Evolutionary conservation across 2,329 filamentous ascomycete genomes (phyloP).

Genomic region (Trichophyton equinum): DNA sequence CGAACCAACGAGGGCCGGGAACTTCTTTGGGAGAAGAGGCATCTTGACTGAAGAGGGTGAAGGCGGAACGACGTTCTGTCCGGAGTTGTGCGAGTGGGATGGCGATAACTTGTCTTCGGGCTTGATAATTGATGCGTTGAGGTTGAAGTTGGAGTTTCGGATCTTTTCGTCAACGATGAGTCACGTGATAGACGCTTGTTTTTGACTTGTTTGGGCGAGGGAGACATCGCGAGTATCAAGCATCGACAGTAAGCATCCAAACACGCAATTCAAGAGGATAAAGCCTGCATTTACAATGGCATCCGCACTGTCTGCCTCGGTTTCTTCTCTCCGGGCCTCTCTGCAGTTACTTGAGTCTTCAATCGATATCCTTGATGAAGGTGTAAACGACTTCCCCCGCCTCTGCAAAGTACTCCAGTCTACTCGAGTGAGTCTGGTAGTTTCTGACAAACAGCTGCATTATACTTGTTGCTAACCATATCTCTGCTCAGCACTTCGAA

Average conservation of each 20-base stretch:
- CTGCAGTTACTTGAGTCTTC: slow-evolving; percentile 51
- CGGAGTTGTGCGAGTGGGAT: slow-evolving; percentile 15
- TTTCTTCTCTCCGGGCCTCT: slow-evolving; percentile 47
- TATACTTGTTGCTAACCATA: not conserved
- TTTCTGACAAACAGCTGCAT: not conserved
- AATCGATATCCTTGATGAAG: slow-evolving; percentile 49
- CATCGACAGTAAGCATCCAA: not conserved
- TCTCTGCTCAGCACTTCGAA: slow-evolving; percentile 62
- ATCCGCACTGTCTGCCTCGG: slow-evolving; percentile 45
- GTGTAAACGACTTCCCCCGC: slow-evolving; percentile 52
- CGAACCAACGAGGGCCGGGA: slow-evolving; percentile 65
- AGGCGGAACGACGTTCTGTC: not conserved
- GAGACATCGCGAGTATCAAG: not conserved
- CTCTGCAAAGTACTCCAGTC: slow-evolving; percentile 51
- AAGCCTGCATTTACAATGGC: slow-evolving; percentile 20
- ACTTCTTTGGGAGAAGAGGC: slow-evolving; percentile 76
- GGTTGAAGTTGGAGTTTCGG: slow-evolving; percentile 8
- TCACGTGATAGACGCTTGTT: slow-evolving; percentile 8
- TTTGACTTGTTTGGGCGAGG: not conserved
- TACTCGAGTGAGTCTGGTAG: slow-evolving; percentile 38
- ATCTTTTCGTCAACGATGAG: slow-evolving; percentile 5
- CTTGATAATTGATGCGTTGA: not conserved
- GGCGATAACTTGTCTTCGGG: slow-evolving; percentile 10
- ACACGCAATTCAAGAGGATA: not conserved
- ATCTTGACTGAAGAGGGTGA: slow-evolving; percentile 41